Evolutionary conservation across 495 filamentous ascomycete genomes (phyloP), one percentile per base, ranked within the genome.

Genomic region (Annulohypoxylon nitens): DNA sequence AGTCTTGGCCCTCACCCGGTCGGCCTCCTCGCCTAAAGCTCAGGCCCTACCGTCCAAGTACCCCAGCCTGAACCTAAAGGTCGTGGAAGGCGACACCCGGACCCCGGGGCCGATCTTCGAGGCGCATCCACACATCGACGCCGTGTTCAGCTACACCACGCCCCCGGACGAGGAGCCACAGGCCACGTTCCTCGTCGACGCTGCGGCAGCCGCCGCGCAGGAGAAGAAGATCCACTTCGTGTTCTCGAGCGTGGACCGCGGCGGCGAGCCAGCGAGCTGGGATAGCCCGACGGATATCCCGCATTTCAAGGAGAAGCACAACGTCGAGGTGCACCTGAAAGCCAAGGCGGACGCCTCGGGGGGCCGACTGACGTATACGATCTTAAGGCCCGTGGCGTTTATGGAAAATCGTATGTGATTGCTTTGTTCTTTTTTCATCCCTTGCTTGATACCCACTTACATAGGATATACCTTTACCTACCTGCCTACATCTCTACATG

Each of bases 1-100:
- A 58, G 89, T 94, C 73, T 86, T 94, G 14, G 92, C 89, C 18
- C 82, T 93, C 12, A 93, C 92, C 0, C 90, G 92, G 51, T 84
- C 91, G 65, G 63, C 86, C 6, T 67, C 80, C 7, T 89, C 89
- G 9, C 37, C 82, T 20, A 82, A 80, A 12, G 90, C 91, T 0
- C 80, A 88, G 73, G 81, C 82, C 47, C 83, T 92, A 4, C 78
- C 78, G 3, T 67, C 68, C 10, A 67, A 73, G 39, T 67, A 80
- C 73, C 74, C 76, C 20, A 65, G 59, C n/a, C 73, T 78, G 33
- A 16, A 68, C 51, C 77, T 90, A 54, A 82, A 84, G 36, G 78
- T 91, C 16, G 82, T 92, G 2, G 78, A 90, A 67, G 89, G 90
- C 61, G 82, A 92, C 77, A 80, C 87, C 2, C 81, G 86, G 59